These are phyloP conservation scores for Hymenoscyphus linearis DNA, from an alignment of 2,329 filamentous ascomycete species.

Conservation along the genomic window DNA sequence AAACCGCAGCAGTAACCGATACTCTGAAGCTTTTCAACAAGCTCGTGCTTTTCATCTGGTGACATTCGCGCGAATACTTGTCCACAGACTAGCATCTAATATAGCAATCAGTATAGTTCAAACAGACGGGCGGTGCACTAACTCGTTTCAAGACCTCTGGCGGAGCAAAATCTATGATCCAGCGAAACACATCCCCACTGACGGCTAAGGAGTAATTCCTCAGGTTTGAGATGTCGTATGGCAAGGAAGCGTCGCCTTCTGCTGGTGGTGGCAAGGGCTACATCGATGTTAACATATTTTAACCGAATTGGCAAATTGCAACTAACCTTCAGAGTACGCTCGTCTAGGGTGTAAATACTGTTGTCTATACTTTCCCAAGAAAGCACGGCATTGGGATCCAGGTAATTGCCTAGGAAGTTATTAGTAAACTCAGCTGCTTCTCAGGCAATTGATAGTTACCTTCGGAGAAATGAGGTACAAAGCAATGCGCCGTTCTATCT, in stretches of 20 bases:
- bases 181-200: slow-evolving; percentile 90
- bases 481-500: slow-evolving; percentile 77
- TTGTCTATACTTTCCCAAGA: slow-evolving; percentile 97
- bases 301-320: background rate
- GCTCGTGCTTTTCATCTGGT: slow-evolving; percentile 95
- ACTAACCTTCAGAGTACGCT: slow-evolving; percentile 64
- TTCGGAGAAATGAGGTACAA: slow-evolving; percentile 81
- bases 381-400: slow-evolving; percentile 67
- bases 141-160: slow-evolving; percentile 71
- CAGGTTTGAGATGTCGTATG: slow-evolving; percentile 76
- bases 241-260: slow-evolving; percentile 74
- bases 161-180: slow-evolving; percentile 87
- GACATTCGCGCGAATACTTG: slow-evolving; percentile 98
- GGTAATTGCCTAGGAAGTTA: slow-evolving; percentile 52
- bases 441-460: slow-evolving; percentile 39
- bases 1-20: slow-evolving; percentile 95
- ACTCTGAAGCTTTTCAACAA: slow-evolving; percentile 94
- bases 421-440: slow-evolving; percentile 1
- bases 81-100: slow-evolving; percentile 79
- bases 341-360: slow-evolving; percentile 68
- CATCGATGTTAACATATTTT: slow-evolving; percentile 10
- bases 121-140: slow-evolving; percentile 24
- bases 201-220: slow-evolving; percentile 85
- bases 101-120: background rate
- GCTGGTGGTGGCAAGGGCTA: slow-evolving; percentile 67